Conservation (phyloP, 208 protist species). For the Porcisia hertigi region DNA sequence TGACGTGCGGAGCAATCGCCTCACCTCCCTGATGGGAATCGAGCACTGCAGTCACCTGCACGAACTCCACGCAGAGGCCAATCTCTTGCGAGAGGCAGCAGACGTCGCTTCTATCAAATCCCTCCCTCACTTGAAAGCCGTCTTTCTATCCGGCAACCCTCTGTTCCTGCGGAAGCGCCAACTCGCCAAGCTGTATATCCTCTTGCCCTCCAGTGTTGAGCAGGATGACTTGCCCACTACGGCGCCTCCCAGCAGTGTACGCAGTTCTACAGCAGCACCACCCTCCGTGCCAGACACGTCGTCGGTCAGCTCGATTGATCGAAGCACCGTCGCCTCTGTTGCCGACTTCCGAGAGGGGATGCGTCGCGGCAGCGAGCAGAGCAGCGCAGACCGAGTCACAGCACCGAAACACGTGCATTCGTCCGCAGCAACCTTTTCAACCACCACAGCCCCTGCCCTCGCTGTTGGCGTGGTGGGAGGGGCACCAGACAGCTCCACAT, state of each 20-base stretch:
- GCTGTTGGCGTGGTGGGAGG: constrained; percentile 18
- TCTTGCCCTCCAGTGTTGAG: constrained; percentile 44
- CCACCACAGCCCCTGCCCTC: not conserved
- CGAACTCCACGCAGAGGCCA: constrained; percentile 55
- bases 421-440: not conserved
- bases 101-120: constrained; percentile 39
- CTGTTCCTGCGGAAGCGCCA: constrained; percentile 48
- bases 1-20: constrained; percentile 58
- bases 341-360: constrained; percentile 4
- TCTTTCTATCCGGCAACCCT: constrained; percentile 68
- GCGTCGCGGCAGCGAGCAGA: not conserved
- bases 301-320: constrained; percentile 27
- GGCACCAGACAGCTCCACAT: constrained; percentile 17
- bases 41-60: constrained; percentile 55
- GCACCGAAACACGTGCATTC: not conserved
- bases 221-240: constrained; percentile 45
- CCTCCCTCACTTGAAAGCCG: constrained; percentile 30
- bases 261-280: constrained; percentile 31
- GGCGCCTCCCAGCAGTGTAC: constrained; percentile 23
- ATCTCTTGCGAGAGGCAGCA: constrained; percentile 57
- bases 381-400: constrained; percentile 4
- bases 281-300: constrained; percentile 24
- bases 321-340: constrained; percentile 8
- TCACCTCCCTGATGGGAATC: constrained; percentile 50
- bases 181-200: constrained; percentile 31